Percentiles rank a stretch among this genome's conserved stretches.
Evolutionary conservation across 768 basidiomycete species (phyloP).

Genomic region (Rhodosporidiobolus sp.): DNA sequence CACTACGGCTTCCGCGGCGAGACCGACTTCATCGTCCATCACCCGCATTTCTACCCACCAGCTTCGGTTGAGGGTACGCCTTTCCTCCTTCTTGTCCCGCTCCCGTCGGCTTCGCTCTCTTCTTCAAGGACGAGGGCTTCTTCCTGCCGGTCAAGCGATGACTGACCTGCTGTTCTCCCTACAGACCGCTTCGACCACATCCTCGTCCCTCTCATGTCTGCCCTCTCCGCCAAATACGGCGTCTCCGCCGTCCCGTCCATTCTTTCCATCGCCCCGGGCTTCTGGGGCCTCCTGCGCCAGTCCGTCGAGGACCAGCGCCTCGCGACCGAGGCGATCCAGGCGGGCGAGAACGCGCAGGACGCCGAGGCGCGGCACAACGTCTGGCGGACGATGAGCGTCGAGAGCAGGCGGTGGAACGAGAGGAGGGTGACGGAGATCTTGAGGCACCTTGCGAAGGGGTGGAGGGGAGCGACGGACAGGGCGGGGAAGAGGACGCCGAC

Average conservation of each 20-base stretch:
- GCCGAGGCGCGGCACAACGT: not conserved
- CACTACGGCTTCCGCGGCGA: constrained; percentile 31
- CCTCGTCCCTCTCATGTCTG: constrained; percentile 20
- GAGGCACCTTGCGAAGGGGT: constrained; percentile 15
- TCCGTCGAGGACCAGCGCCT: constrained; percentile 13
- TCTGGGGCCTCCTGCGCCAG: constrained; percentile 28
- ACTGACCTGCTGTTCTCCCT: not conserved
- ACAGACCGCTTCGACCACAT: constrained; percentile 35
- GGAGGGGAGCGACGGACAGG: not conserved
- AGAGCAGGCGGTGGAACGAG: constrained; percentile 16
- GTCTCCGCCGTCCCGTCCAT: constrained; percentile 20
- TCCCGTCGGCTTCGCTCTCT: not conserved
- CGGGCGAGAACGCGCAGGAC: not conserved
- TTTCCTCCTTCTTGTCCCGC: too few relatives aligned
- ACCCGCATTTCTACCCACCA: constrained; percentile 34
- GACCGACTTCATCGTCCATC: constrained; percentile 1
- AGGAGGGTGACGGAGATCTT: constrained; percentile 10
- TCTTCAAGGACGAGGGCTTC: too few relatives aligned
- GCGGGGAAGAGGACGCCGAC: not conserved
- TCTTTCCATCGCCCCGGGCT: constrained; percentile 26
- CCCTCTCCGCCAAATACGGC: constrained; percentile 6
- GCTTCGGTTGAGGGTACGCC: constrained; percentile 20
- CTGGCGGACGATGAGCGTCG: constrained; percentile 5
- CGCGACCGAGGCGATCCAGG: not conserved
- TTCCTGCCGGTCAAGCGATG: too few relatives aligned